Percentiles rank a stretch among this genome's conserved stretches.
phyloP scores from a whole-genome alignment of 2,329 filamentous ascomycete genomes.

The Neurospora crassa region DNA sequence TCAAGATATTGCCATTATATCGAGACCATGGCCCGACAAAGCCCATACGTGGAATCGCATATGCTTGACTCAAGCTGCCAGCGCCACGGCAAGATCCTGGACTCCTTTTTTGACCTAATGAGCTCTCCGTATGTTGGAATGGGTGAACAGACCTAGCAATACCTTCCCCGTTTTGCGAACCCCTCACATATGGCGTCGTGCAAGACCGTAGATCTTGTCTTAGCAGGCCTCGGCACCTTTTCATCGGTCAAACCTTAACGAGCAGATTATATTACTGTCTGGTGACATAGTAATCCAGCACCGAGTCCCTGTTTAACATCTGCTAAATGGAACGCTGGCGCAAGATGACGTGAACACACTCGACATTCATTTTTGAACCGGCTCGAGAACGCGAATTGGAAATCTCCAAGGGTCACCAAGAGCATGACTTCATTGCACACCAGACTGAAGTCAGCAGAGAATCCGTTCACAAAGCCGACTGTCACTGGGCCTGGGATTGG shows the following conservation, averaged over 20 bases:
- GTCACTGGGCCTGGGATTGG: slow-evolving; percentile 67
- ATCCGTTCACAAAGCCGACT: slow-evolving; percentile 56
- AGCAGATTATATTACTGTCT: slow-evolving; percentile 38
- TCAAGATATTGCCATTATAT: neutral
- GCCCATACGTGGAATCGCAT: neutral
- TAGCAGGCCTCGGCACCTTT: slow-evolving; percentile 56
- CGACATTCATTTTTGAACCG: slow-evolving; percentile 49
- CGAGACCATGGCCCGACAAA: neutral
- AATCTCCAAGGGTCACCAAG: slow-evolving; percentile 12
- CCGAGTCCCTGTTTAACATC: slow-evolving; percentile 31
- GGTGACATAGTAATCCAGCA: slow-evolving; percentile 58
- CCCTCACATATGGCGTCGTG: slow-evolving; percentile 5
- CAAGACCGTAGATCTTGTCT: slow-evolving; percentile 40
- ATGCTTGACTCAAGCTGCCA: neutral
- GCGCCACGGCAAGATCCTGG: slow-evolving; percentile 26
- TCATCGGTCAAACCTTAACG: slow-evolving; percentile 48
- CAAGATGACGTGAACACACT: slow-evolving; percentile 31
- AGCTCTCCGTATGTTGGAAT: slow-evolving; percentile 50
- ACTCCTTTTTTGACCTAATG: slow-evolving; percentile 53
- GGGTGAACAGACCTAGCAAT: slow-evolving; percentile 52
- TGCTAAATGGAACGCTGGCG: slow-evolving; percentile 20
- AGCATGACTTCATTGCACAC: slow-evolving; percentile 37
- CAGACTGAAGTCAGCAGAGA: slow-evolving; percentile 35
- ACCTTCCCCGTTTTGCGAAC: slow-evolving; percentile 31
- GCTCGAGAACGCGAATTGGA: slow-evolving; percentile 24